Evolutionary conservation across 1,284 basidiomycete genomes (phyloP).

Genomic region (Malassezia restricta): DNA sequence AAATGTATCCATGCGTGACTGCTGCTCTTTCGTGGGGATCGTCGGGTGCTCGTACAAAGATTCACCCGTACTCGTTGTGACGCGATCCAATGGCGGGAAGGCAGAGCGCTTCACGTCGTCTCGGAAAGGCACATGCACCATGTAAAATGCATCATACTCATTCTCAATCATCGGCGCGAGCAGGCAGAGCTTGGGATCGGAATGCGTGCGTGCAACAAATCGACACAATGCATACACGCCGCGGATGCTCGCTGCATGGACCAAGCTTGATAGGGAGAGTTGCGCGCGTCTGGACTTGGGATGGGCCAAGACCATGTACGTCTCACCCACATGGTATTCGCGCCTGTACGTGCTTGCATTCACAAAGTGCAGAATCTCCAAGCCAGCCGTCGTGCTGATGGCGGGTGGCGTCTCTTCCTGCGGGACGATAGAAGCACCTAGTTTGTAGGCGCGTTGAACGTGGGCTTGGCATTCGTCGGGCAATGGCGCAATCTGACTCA

Average conservation of each 20-base stretch:
- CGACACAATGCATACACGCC: slow-evolving; percentile 64
- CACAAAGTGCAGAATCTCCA: slow-evolving; percentile 80
- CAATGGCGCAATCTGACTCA: slow-evolving; percentile 45
- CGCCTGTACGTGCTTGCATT: slow-evolving; percentile 50
- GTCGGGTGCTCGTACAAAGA: slow-evolving; percentile 63
- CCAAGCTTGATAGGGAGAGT: slow-evolving; percentile 70
- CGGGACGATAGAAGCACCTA: slow-evolving; percentile 76
- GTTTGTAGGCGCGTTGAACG: slow-evolving; percentile 73
- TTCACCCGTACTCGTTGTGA: slow-evolving; percentile 66
- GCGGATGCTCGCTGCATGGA: slow-evolving; percentile 63
- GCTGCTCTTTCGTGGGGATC: slow-evolving; percentile 67
- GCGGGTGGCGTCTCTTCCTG: slow-evolving; percentile 58
- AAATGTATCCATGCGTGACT: slow-evolving; percentile 68
- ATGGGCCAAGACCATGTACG: slow-evolving; percentile 75
- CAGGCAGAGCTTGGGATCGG: slow-evolving; percentile 55
- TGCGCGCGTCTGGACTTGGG: slow-evolving; percentile 59
- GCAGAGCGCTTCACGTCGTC: slow-evolving; percentile 79
- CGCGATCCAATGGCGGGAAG: slow-evolving; percentile 66
- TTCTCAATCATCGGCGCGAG: slow-evolving; percentile 27
- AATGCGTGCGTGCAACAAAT: slow-evolving; percentile 61
- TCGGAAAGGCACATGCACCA: slow-evolving; percentile 66
- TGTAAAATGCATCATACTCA: slow-evolving; percentile 25
- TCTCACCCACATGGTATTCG: slow-evolving; percentile 70
- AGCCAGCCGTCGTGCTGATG: slow-evolving; percentile 62
- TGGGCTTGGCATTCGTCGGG: slow-evolving; percentile 58